These are phyloP conservation scores for Dryas integrifolia DNA, from an alignment of 331 rosid genomes.

Conservation along the genomic window DNA sequence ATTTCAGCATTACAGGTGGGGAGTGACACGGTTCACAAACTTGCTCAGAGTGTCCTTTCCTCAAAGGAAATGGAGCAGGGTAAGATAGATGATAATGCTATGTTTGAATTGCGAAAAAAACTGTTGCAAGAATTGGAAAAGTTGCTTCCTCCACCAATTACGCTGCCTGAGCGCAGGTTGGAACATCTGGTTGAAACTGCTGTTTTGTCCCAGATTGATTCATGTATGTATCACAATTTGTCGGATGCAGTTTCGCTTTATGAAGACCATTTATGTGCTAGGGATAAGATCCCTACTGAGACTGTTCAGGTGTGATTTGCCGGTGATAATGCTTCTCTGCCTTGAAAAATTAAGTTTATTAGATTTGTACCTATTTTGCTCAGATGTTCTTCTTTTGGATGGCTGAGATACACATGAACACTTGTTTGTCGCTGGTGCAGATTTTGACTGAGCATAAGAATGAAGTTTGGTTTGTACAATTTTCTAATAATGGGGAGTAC, in stretches of 20 bases:
- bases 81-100: slow-evolving; percentile 26
- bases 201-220: slow-evolving; percentile 60
- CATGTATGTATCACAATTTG: slow-evolving; percentile 68
- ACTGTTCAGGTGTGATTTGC: slow-evolving; percentile 67
- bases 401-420: slow-evolving; percentile 9
- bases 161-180: slow-evolving; percentile 62
- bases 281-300: slow-evolving; percentile 69
- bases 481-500: slow-evolving; percentile 78
- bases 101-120: slow-evolving; percentile 43
- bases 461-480: slow-evolving; percentile 95
- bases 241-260: slow-evolving; percentile 56
- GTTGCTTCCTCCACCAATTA: slow-evolving; percentile 63
- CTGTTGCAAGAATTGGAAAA: slow-evolving; percentile 60
- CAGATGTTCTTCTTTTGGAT: neutral
- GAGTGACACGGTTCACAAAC: slow-evolving; percentile 49
- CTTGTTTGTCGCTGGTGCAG: slow-evolving; percentile 45
- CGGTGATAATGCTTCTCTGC: slow-evolving; percentile 10
- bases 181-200: slow-evolving; percentile 71
- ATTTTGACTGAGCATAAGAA: slow-evolving; percentile 77
- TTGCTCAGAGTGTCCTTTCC: slow-evolving; percentile 51
- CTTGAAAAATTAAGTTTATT: neutral
- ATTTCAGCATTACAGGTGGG: slow-evolving; percentile 50
- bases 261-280: slow-evolving; percentile 67
- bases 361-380: neutral
- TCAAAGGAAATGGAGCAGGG: slow-evolving; percentile 44